Evolutionary conservation across 805 yeast genomes (phyloP), one percentile per base, ranked within the genome.

Genomic region (Lachancea waltii): DNA sequence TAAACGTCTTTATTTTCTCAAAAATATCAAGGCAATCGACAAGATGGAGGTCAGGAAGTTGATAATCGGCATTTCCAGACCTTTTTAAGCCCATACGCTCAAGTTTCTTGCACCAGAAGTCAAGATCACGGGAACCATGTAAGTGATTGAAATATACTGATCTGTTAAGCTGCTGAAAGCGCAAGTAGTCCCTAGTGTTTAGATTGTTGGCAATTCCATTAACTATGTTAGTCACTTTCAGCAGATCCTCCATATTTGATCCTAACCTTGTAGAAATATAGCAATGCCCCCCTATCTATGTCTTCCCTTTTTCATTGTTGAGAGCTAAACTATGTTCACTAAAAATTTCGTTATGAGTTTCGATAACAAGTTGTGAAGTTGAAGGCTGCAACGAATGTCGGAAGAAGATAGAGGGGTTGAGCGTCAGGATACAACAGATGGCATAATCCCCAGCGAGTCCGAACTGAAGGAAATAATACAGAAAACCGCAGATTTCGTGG

Each of bases 401-500:
- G 17, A 7, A 6, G 21, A 20, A 33, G 32, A 34, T 13, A 24
- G 7, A 7, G 17, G n/a, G 14, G 14, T 17, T 6, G 13, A 32
- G 15, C 33, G 41, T 17, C 61, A 61, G 11, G 61, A 67, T 1
- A 70, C 70, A 1, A 69, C 64, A 0, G 67, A 63, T 15, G 53
- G 73, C 8, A 67, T 68, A 7, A 65, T 77, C 2, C 84, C 86
- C 0, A 79, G 84, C 3, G 71, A 65, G 7, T 68, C 69, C 9
- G 33, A 41, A 2, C 49, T 70, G 5, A 60, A 64, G 44, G 69
- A 68, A 11, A 69, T 74, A 14, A 79, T 89, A 14, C 78, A 74
- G 35, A 83, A 81, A 51, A 83, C 95, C 0, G 86, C 81, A 0
- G 73, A 66, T 3, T 85, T 81, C 50, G 85, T 87, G 5, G 48